These are phyloP conservation scores for Cephalotrichum gorgonifer DNA, from an alignment of 2,329 filamentous ascomycete species.

Conservation along the genomic window DNA sequence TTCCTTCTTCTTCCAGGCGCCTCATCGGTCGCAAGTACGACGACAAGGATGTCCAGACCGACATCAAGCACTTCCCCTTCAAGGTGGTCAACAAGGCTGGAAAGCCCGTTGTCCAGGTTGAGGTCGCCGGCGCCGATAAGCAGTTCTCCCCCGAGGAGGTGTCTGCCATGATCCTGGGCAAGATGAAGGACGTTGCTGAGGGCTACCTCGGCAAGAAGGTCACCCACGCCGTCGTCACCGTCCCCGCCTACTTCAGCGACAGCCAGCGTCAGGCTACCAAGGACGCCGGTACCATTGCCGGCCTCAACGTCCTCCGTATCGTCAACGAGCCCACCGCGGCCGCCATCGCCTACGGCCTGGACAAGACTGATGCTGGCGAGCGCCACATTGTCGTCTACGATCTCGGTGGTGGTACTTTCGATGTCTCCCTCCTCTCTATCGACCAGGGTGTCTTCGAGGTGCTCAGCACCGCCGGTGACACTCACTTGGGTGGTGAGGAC, in stretches of 20 bases:
- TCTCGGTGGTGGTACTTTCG: constrained; percentile 88
- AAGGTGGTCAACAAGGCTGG: constrained; percentile 81
- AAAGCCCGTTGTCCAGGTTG: constrained; percentile 76
- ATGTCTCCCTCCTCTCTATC: constrained; percentile 87
- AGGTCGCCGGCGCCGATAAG: constrained; percentile 55
- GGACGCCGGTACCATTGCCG: constrained; percentile 85
- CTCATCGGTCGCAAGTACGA: constrained; percentile 75
- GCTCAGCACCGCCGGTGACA: constrained; percentile 89
- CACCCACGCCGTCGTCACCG: constrained; percentile 82
- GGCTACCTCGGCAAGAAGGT: constrained; percentile 72
- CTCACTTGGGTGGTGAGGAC: constrained; percentile 95
- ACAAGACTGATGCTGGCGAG: constrained; percentile 71
- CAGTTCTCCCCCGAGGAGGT: constrained; percentile 73
- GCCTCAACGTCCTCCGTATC: constrained; percentile 89
- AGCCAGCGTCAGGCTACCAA: constrained; percentile 95
- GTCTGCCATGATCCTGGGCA: constrained; percentile 70
- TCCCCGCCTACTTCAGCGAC: constrained; percentile 97
- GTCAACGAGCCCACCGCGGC: constrained; percentile 95
- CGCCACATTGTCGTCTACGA: constrained; percentile 89
- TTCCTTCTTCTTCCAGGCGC: constrained; percentile 40
- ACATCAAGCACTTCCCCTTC: constrained; percentile 98
- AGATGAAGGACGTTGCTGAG: constrained; percentile 80
- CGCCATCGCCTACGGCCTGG: constrained; percentile 87
- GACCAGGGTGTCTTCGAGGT: constrained; percentile 93
- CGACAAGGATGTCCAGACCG: constrained; percentile 80